Evolutionary conservation across 257 asterid species (phyloP), one percentile per base, ranked within the genome.

Genomic region (Plectranthus barbatus): DNA sequence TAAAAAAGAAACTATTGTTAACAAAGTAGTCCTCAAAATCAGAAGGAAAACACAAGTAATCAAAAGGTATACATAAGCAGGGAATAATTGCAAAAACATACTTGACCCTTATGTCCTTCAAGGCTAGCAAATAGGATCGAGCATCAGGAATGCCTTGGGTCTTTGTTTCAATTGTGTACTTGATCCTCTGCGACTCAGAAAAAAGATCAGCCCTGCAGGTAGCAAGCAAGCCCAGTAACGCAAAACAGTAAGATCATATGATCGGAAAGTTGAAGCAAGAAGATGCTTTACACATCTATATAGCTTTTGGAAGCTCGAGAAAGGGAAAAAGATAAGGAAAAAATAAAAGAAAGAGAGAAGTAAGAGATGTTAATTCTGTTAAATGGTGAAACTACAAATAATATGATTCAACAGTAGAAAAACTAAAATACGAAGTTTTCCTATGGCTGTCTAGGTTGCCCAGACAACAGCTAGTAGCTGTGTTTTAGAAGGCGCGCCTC

Each of bases 121-220:
- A 47, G 3, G 85, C 87, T 69, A 83, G 77, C 68, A 93, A 72
- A 73, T 85, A 93, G 63, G 97, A 76, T 26, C 99, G 83, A 51
- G 90, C 96, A 79, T 93, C 97, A 74, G 94, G 92, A 66, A 93
- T 90, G 54, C 77, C 92, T 58, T 81, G 77, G 48, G 97, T 93
- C 53, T 75, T 76, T 69, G 89, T 60, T 39, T 84, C 84, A 71
- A 90, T 87, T 52, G 95, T 83, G 85, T 77, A 81, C 56, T 93
- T 81, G 75, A 87, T 90, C 80, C 87, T 87, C 80, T 90, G 83
- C 9, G 99, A 90, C 76, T 90, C 99, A 2, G 97, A 87, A 50
- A 78, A 74, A 74, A 93, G 81, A 77, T 73, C 81, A 45, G 96
- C 97, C 86, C 99, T 92, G 86, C 67, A 76, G 46, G 73, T 45